phyloP scores from a whole-genome alignment of 2,329 filamentous ascomycete species.

The Alternaria burnsii region DNA sequence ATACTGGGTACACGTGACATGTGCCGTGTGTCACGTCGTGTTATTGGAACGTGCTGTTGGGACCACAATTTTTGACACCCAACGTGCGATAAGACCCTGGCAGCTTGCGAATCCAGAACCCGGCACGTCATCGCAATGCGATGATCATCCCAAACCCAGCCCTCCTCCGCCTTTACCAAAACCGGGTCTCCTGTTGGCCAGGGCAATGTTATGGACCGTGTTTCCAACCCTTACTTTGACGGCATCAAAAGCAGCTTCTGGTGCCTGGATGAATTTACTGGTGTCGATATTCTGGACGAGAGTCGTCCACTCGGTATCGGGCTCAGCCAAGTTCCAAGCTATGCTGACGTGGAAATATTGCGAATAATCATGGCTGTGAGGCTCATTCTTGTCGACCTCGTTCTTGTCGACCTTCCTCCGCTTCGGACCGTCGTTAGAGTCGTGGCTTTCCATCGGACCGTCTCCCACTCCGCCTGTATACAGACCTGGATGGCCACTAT shows the following conservation, averaged over 20 bases:
- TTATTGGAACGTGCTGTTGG: conserved; percentile 15
- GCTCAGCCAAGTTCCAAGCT: conserved; percentile 70
- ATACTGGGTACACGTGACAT: not conserved
- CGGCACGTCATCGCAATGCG: conserved; percentile 16
- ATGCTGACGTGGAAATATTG: conserved; percentile 86
- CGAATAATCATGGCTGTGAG: conserved; percentile 44
- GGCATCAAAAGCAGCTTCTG: conserved; percentile 46
- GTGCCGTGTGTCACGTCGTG: not conserved
- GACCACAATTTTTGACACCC: conserved; percentile 14
- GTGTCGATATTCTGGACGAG: conserved; percentile 37
- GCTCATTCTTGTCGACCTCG: conserved; percentile 14
- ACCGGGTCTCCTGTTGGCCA: conserved; percentile 31
- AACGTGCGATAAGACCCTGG: conserved; percentile 10
- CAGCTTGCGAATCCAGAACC: conserved; percentile 2
- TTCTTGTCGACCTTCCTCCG: conserved; percentile 22
- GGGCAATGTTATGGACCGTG: conserved; percentile 42
- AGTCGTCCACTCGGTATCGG: conserved; percentile 34
- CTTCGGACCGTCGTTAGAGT: conserved; percentile 20
- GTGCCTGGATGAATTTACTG: conserved; percentile 25
- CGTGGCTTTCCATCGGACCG: conserved; percentile 36
- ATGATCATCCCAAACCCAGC: conserved; percentile 27
- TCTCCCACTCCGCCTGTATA: conserved; percentile 62
- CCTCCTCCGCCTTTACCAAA: conserved; percentile 21
- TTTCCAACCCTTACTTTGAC: conserved; percentile 62
- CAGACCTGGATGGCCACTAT: conserved; percentile 73